Evolutionary conservation across 139 green algal species (phyloP), one percentile per base, ranked within the genome.

Genomic region (Pleodorina starrii): DNA sequence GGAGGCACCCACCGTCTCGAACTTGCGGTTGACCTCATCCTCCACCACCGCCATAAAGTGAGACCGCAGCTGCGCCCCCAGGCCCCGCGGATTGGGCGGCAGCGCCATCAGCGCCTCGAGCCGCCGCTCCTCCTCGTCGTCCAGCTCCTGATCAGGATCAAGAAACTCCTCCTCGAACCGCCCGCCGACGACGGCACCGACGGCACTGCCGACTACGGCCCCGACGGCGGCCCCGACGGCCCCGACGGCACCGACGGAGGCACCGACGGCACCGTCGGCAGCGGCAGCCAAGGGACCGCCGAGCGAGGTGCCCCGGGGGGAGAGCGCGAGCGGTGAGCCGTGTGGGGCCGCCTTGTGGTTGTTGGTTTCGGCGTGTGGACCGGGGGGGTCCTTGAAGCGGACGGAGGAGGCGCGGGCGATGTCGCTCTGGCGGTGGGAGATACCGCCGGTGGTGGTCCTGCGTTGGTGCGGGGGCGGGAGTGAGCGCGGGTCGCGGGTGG

Each of bases 11-110:
- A 88, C 83, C 83, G 7, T 35, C 2, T 80, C 46, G 7, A 88
- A 72, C 66, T 81, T 88, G 1, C 32, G 38, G 23, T 44, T 21
- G 40, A 88, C 83, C 83, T 88, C 83, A 32, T 88, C 83, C 35
- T 42, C 46, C 36, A 88, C 83, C 46, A 75, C 46, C 1, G 43
- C 29, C 46, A 57, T 43, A 21, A 88, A 88, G 46, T 80, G 68
- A 66, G 66, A 32, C 46, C 83, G 83, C 63, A 88, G 66, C 83
- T 88, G 66, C 48, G 68, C 48, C 43, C 83, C 83, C 66, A 88
- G 23, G 2, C 83, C 83, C 32, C 16, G 17, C 43, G 38, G 38
- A 44, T 88, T 72, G 66, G 83, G 83, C 11, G 32, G 60, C 17
- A 19, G 40, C 43, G 42, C 60, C 60, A 66, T 27, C 42, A n/a